Base-by-base conservation (phyloP, 2,329 filamentous ascomycete species). In the Ophiocordyceps camponoti-rufipedis region DNA sequence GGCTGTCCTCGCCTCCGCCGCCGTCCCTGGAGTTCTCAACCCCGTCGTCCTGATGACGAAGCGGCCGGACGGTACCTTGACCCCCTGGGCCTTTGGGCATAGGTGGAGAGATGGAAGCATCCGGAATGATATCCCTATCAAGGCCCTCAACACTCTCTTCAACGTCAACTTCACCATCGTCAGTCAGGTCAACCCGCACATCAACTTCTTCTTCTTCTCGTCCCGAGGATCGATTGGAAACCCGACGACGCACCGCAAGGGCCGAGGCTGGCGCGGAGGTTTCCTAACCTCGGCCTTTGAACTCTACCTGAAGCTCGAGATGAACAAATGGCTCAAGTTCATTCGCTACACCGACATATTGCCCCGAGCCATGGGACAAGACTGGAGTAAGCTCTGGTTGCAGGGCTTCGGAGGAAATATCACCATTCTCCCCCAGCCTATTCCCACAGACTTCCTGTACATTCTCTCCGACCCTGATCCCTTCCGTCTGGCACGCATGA, bases 61-160 rank as follows among this genome's bases (percentile, higher is more conserved):
- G 66, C 83, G 74, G 45, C 70, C 72, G 16, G 75, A 87, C 48
- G 88, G 87, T 1, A 78, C 70, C 2, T 69, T 98, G 4, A 77
- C 78, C 0, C 91, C 91, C 0, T 98, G 94, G 62, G 93, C 85
- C 0, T 98, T 98, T 58, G 91, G 91, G 0, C 88, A 96, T 68
- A 96, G 96, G 65, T 98, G 91, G 91, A 98, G 96, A 63, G 91
- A 98, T 59, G 91, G 91, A 45, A 91, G 83, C 53, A 66, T 98
- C 46, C 75, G 91, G 35, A 98, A 91, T 1, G 91, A 98, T 56
- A 95, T 98, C 29, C 91, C 91, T 0, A 77, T 98, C 56, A 91
- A 89, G 62, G 83, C 88, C 1, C 71, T 98, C 44, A 96, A 98
- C 60, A 71, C 94, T 1, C 86, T 96, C 58, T 98, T 98, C 69